Percentiles rank a stretch among this genome's conserved stretches.
These are phyloP conservation scores for Lentinula lateritia DNA, from an alignment of 768 basidiomycete genomes.

Conservation along the genomic window DNA sequence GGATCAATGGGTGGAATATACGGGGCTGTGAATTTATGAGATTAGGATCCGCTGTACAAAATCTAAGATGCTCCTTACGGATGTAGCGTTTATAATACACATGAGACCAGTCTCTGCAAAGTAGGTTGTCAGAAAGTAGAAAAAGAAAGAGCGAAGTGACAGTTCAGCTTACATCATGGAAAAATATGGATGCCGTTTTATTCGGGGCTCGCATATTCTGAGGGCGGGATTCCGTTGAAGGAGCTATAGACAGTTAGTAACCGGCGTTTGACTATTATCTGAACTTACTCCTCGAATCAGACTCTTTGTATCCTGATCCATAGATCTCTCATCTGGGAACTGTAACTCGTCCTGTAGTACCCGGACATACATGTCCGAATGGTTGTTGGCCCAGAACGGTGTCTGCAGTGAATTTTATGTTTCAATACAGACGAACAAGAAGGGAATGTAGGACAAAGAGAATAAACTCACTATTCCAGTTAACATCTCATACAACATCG, in stretches of 20 bases:
- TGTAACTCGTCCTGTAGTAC: conserved; percentile 86
- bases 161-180: conserved; percentile 70
- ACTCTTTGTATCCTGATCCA: conserved; percentile 93
- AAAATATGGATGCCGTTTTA: conserved; percentile 94
- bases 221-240: conserved; percentile 90
- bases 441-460: background rate
- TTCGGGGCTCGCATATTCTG: conserved; percentile 86
- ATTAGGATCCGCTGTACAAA: background rate
- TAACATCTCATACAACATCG: conserved; percentile 97
- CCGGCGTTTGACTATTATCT: background rate
- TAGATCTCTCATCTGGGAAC: conserved; percentile 87
- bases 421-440: conserved; percentile 10
- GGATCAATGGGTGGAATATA: conserved; percentile 92
- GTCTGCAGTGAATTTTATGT: conserved; percentile 43
- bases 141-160: background rate
- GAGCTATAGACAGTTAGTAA: conserved; percentile 42
- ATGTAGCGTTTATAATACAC: conserved; percentile 94
- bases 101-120: conserved; percentile 81
- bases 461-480: conserved; percentile 74
- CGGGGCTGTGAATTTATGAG: conserved; percentile 49
- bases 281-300: conserved; percentile 85
- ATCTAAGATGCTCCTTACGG: conserved; percentile 40
- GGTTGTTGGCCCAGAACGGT: conserved; percentile 89
- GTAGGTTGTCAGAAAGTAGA: conserved; percentile 3
- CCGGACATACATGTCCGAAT: conserved; percentile 91